These are phyloP conservation scores for Tylopilus rubrobrunneus DNA, from an alignment of 768 basidiomycete genomes.

Conservation along the genomic window DNA sequence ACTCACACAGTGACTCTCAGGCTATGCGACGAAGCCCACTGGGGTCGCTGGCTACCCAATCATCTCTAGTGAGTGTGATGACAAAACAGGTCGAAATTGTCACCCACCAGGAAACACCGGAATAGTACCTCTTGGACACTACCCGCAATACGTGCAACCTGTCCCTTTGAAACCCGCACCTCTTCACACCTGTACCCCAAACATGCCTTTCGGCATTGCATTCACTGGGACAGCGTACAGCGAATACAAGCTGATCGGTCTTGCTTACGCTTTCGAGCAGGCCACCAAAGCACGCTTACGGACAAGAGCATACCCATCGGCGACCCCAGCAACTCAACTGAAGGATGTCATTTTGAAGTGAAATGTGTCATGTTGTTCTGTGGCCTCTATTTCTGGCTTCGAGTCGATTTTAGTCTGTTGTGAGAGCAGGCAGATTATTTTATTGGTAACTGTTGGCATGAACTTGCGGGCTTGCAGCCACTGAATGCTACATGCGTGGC, in stretches of 20 bases:
- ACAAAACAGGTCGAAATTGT: background rate
- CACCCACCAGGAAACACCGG: constrained; percentile 1
- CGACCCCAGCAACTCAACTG: constrained; percentile 54
- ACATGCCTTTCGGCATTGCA: constrained; percentile 58
- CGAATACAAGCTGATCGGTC: constrained; percentile 52
- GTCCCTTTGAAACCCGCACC: constrained; percentile 43
- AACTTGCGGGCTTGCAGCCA: too few species aligned
- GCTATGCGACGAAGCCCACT: constrained; percentile 30
- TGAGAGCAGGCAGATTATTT: too few species aligned
- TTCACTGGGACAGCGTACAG: constrained; percentile 62
- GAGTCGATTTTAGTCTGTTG: too few species aligned
- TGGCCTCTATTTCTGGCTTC: too few species aligned
- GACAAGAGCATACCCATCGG: constrained; percentile 46
- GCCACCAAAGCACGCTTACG: constrained; percentile 49
- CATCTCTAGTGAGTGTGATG: constrained; percentile 47
- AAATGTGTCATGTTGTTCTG: background rate
- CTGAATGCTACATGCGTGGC: too few species aligned
- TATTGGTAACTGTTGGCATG: too few species aligned
- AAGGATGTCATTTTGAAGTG: constrained; percentile 28
- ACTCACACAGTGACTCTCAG: constrained; percentile 3
- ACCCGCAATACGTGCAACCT: constrained; percentile 42
- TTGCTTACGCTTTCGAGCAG: constrained; percentile 66
- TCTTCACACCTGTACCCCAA: constrained; percentile 31
- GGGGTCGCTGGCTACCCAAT: constrained; percentile 67
- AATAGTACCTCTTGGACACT: constrained; percentile 57